These are phyloP conservation scores for Pharnaceum exiguum DNA, from an alignment of 148 eudicot genomes.

Conservation along the genomic window DNA sequence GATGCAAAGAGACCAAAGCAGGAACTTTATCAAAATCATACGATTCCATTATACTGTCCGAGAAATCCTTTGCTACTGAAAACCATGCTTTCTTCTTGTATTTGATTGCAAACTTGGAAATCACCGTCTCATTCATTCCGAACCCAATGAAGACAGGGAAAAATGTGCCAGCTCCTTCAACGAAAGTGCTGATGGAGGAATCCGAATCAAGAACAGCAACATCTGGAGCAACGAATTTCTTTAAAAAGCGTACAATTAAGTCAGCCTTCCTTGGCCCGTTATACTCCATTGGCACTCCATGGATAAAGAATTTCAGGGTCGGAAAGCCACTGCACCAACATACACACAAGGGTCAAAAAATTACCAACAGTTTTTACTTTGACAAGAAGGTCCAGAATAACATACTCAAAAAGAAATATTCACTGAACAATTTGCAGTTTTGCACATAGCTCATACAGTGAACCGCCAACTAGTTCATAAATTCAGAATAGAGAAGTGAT, in stretches of 20 bases:
- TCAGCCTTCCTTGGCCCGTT: slow-evolving; percentile 79
- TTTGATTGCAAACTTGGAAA: slow-evolving; percentile 61
- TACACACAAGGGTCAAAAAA: neutral
- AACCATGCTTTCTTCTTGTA: slow-evolving; percentile 96
- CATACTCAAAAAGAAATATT: too few relatives aligned
- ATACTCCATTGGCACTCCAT: slow-evolving; percentile 86
- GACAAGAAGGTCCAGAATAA: too few relatives aligned
- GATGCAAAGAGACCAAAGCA: slow-evolving; percentile 77
- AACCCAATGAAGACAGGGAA: slow-evolving; percentile 89
- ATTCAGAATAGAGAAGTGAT: too few relatives aligned
- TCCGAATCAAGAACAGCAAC: slow-evolving; percentile 71
- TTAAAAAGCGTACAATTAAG: slow-evolving; percentile 60
- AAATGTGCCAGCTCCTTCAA: slow-evolving; percentile 62
- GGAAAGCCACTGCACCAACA: slow-evolving; percentile 83
- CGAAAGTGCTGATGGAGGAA: slow-evolving; percentile 55
- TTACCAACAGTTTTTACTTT: too few relatives aligned
- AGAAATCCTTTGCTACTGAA: slow-evolving; percentile 83
- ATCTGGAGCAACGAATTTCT: slow-evolving; percentile 88
- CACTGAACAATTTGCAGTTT: too few relatives aligned
- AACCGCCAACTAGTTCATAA: too few relatives aligned
- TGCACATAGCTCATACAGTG: too few relatives aligned
- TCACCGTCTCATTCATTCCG: slow-evolving; percentile 71
- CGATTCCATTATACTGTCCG: slow-evolving; percentile 62
- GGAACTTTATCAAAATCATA: slow-evolving; percentile 94
- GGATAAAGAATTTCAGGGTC: slow-evolving; percentile 76